Evolutionary conservation across 2,329 filamentous ascomycete genomes (phyloP), one percentile per base, ranked within the genome.

Genomic region (Dactylella cylindrospora): DNA sequence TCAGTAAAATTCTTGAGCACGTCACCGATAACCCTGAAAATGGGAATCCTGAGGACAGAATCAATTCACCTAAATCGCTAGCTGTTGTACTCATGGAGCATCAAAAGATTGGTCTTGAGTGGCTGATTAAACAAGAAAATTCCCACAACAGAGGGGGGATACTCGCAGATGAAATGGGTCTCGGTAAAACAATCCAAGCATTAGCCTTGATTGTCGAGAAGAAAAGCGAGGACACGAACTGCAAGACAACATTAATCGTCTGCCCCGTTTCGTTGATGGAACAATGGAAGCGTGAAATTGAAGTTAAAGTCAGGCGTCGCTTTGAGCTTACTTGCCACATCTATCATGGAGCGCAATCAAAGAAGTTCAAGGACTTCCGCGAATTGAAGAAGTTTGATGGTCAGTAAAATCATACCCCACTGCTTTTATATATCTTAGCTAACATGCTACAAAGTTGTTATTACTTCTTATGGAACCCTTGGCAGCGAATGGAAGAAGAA

Each of bases 201-300:
- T 76, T 96, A 17, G 81, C 90, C 3, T 78, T 95, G 35, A 86
- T 95, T 67, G 76, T 88, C 9, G 79, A 81, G 4, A 79, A 83
- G 4, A 83, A 79, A n/a, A 81, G 86, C 0, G 72, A 75, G 0
- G 77, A 84, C 61, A 73, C 74, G 13, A 29, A 65, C 31, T 46
- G 43, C 38, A 67, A 71, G 68, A 70, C 75, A 65, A 64, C 68
- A 49, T 43, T 62, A 38, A 62, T 50, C 12, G 32, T 35, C 9
- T 29, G 47, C 17, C 55, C 50, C 1, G 55, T 51, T 23, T 23
- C 43, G 28, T 20, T 39, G 5, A 17, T 26, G 26, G 33, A 19
- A 13, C 90, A 95, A 71, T 95, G 90, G 90, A 83, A 87, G 68
- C 79, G 84, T 40, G 90, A 95, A 71, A 88, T 95, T 39, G 72